These are phyloP conservation scores for Berkeleyomyces basicola DNA, from an alignment of 2,329 filamentous ascomycete species.

Conservation along the genomic window DNA sequence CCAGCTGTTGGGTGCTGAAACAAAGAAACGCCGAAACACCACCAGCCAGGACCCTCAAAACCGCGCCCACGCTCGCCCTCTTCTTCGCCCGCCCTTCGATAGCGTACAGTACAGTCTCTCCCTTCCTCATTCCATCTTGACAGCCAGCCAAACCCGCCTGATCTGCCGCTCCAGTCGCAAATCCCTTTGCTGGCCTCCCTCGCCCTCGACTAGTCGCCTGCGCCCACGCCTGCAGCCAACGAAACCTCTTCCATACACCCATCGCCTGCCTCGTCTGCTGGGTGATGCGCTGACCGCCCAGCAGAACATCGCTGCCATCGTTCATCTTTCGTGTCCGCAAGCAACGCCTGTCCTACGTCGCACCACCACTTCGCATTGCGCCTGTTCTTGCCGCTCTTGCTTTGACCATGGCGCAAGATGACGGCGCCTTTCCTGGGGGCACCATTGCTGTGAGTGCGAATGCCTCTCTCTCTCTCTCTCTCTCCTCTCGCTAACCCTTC, in stretches of 20 bases:
- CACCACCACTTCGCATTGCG: background rate
- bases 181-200: background rate
- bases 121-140: background rate
- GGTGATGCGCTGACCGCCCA: background rate
- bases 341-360: background rate
- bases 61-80: background rate
- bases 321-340: background rate
- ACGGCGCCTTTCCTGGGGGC: slow-evolving; percentile 51
- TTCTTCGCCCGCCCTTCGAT: background rate
- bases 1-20: background rate
- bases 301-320: background rate
- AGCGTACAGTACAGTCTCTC: background rate
- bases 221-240: background rate
- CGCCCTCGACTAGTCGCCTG: background rate
- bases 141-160: background rate
- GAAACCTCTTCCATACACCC: background rate
- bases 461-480: background rate
- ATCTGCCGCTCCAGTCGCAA: background rate
- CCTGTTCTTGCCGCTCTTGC: background rate
- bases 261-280: background rate
- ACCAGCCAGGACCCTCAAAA: background rate
- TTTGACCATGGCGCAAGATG: background rate
- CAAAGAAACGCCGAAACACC: background rate
- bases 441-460: slow-evolving; percentile 50
- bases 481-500: slow-evolving; percentile 14